These are phyloP conservation scores for Spathaspora passalidarum DNA, from an alignment of 805 yeast genomes.

Conservation along the genomic window DNA sequence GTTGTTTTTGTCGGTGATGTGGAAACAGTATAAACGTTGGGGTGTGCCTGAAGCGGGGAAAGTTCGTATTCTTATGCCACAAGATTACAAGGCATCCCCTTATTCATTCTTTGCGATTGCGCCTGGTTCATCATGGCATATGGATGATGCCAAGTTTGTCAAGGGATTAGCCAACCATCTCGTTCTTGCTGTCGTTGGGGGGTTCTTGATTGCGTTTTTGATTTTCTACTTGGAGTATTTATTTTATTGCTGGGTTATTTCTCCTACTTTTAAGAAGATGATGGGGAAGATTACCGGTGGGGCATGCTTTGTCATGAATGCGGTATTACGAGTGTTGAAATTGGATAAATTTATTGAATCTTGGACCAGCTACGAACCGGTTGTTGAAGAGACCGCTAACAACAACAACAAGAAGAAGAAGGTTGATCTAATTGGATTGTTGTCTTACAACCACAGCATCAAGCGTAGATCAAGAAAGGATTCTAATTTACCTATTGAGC, in stretches of 20 bases:
- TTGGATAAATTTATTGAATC: slow-evolving; percentile 4
- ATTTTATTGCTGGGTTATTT: slow-evolving; percentile 34
- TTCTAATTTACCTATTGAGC: slow-evolving; percentile 47
- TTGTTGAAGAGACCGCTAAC: neutral
- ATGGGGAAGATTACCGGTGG: slow-evolving; percentile 9
- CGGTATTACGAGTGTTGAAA: slow-evolving; percentile 5
- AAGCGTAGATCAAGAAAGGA: slow-evolving; percentile 51
- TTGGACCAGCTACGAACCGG: neutral
- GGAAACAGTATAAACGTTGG: slow-evolving; percentile 86
- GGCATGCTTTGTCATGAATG: neutral
- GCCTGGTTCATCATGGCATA: slow-evolving; percentile 90
- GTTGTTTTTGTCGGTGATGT: slow-evolving; percentile 75
- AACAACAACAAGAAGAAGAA: neutral
- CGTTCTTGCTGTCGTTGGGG: slow-evolving; percentile 64
- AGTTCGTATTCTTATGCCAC: slow-evolving; percentile 68
- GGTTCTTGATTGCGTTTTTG: slow-evolving; percentile 54
- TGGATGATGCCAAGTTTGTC: slow-evolving; percentile 79
- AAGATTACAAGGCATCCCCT: slow-evolving; percentile 61
- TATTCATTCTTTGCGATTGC: slow-evolving; percentile 70
- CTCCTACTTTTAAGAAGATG: slow-evolving; percentile 24
- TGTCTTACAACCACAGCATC: slow-evolving; percentile 5
- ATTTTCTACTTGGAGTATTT: slow-evolving; percentile 38
- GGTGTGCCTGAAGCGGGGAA: slow-evolving; percentile 63
- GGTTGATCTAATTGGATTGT: neutral
- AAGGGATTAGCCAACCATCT: slow-evolving; percentile 74